These are phyloP conservation scores for Penicillium argentinense DNA, from an alignment of 495 filamentous ascomycete species.

Conservation along the genomic window DNA sequence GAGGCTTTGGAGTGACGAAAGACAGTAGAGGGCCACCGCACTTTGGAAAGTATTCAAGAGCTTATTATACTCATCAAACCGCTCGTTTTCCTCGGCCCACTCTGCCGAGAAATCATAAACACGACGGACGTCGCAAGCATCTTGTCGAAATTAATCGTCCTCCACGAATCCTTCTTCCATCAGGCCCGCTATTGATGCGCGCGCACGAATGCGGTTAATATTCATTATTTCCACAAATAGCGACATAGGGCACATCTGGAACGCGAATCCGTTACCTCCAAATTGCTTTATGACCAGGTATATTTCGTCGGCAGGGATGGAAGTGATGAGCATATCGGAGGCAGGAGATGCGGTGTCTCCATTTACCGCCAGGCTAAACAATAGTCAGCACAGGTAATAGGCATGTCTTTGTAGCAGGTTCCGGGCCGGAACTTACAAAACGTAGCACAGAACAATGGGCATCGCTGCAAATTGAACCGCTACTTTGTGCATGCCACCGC, in stretches of 20 bases:
- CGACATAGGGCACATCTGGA: constrained; percentile 17
- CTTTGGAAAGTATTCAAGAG: constrained; percentile 24
- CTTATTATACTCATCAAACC: constrained; percentile 19
- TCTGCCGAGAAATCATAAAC: constrained; percentile 22
- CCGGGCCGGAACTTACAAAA: background rate
- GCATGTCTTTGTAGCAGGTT: too few relatives aligned
- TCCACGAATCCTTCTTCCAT: too few relatives aligned
- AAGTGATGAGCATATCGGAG: constrained; percentile 17
- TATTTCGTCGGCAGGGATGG: constrained; percentile 15
- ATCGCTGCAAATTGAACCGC: background rate
- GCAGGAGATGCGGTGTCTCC: constrained; percentile 34
- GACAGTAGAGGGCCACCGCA: constrained; percentile 32
- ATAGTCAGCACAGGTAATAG: background rate
- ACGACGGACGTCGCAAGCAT: constrained; percentile 15
- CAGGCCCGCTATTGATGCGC: background rate
- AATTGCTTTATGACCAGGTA: constrained; percentile 14
- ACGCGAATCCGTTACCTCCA: constrained; percentile 12
- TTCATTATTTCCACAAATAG: constrained; percentile 7
- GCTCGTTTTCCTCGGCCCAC: constrained; percentile 26
- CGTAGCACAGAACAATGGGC: background rate
- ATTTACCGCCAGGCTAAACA: constrained; percentile 19
- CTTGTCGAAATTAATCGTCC: constrained; percentile 2
- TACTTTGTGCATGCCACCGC: constrained; percentile 23
- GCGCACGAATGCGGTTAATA: background rate
- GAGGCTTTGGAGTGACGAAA: constrained; percentile 27